Conservation (phyloP, 2,329 filamentous ascomycete genomes). For the Pyricularia grisea region DNA sequence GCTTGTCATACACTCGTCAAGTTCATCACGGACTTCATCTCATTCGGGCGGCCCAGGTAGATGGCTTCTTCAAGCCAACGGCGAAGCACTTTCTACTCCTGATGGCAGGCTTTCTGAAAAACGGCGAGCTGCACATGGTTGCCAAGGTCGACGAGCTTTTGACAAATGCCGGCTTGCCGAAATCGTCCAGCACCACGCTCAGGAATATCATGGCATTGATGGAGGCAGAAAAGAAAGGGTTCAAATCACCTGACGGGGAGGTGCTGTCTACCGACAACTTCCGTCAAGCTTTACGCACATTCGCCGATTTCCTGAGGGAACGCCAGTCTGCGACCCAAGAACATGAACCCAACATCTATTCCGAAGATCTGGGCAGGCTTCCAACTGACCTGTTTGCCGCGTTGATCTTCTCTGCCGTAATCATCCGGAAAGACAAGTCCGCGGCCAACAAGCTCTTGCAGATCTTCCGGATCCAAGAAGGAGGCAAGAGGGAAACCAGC, state of each 20-base stretch:
- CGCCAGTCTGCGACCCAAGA: neutral
- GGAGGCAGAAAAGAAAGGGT: neutral
- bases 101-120: constrained; percentile 40
- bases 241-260: neutral
- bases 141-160: constrained; percentile 33
- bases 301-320: neutral
- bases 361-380: neutral
- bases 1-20: constrained; percentile 38
- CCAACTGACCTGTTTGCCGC: neutral
- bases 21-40: constrained; percentile 39
- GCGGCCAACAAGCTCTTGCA: constrained; percentile 29
- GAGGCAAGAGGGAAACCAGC: neutral
- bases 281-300: neutral
- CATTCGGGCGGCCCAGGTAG: constrained; percentile 30
- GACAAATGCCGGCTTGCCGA: constrained; percentile 27
- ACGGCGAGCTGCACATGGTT: constrained; percentile 31
- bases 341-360: neutral
- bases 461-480: constrained; percentile 23
- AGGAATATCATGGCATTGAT: neutral
- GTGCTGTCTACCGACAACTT: neutral
- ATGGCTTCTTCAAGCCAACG: constrained; percentile 34
- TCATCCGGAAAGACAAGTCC: neutral
- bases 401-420: neutral
- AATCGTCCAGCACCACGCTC: neutral
- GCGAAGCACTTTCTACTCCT: constrained; percentile 42